Base-by-base conservation (phyloP, 257 asterid genomes). In the Petunia axillaris region DNA sequence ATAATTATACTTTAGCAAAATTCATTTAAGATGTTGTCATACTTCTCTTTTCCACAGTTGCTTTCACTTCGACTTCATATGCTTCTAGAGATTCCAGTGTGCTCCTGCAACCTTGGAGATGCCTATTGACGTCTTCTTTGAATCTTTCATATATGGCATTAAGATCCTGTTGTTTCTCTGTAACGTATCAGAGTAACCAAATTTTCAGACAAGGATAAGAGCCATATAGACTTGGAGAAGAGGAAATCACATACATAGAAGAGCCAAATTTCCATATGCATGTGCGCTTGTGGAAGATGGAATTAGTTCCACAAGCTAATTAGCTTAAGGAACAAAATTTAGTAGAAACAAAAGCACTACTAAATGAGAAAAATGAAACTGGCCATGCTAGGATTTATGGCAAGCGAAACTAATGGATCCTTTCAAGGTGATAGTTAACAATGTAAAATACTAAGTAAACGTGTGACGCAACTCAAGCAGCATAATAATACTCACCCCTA, bases 151-250 rank as follows among this genome's bases (percentile, higher is more conserved):
- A 88, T 78, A 90, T 87, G 83, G 82, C 90, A 76, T 82, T 87
- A 87, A 93, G 79, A 86, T 92, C 88, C 57, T 89, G 93, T 82
- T 89, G 93, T 84, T 92, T 91, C 80, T 88, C 99, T 95, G 92
- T 79, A 78, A 59, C 82, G 84, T 83, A 62, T 73, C 78, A 50
- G 78, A 50, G 62, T 73, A 50, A 52, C 7, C 50, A 48, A 73
- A 25, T 71, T 48, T 48, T 48, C 77, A 71, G 50, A 48, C 11
- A 73, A 52, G 14, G 11, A 10, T 46, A 48, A 71, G 77, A 73
- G 50, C 62, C 78, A 50, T 52, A 36, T 50, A 13, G 46, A 43
- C 57, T 41, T 36, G 2, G 14, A 50, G 52, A 73, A 73, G 46
- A 73, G 35, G 44, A 48, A 67, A 73, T 50, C 46, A 73, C 44